Evolutionary conservation across 768 basidiomycete species (phyloP).

Genomic region (Pisolithus sp.): DNA sequence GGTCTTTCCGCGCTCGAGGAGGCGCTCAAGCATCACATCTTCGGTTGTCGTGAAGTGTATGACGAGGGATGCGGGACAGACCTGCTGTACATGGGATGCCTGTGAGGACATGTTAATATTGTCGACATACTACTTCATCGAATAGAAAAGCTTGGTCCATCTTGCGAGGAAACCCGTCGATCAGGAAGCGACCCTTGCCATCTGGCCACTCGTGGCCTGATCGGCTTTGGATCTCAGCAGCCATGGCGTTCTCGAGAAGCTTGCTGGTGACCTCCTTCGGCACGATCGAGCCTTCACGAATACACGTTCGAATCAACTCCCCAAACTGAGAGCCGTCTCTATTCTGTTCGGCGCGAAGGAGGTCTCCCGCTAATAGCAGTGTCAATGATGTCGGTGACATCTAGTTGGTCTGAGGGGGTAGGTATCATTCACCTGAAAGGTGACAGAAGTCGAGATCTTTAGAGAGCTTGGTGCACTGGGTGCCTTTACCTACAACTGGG

Average conservation of each 20-base stretch:
- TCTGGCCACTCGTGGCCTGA: conserved; percentile 55
- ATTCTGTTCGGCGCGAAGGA: conserved; percentile 89
- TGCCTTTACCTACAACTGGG: conserved; percentile 75
- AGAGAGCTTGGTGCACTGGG: conserved; percentile 84
- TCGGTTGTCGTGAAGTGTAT: conserved; percentile 86
- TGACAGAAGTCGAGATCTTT: conserved; percentile 84
- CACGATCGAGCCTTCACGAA: conserved; percentile 88
- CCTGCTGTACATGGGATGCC: conserved; percentile 35
- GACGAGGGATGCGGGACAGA: conserved; percentile 74
- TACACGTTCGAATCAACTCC: conserved; percentile 77
- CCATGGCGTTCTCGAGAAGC: conserved; percentile 91
- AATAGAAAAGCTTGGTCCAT: conserved; percentile 97
- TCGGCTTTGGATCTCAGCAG: conserved; percentile 42
- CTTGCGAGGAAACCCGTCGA: conserved; percentile 97
- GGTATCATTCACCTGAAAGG: conserved; percentile 65
- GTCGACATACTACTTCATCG: conserved; percentile 63
- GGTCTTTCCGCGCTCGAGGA: conserved; percentile 88
- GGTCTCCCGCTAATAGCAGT: conserved; percentile 75
- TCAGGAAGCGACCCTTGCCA: conserved; percentile 80
- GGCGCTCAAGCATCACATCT: conserved; percentile 77
- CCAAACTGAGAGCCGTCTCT: conserved; percentile 82
- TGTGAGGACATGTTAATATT: neutral
- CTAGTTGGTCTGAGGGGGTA: conserved; percentile 1
- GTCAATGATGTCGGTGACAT: conserved; percentile 1
- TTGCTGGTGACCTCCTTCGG: conserved; percentile 97